These are phyloP conservation scores for Chaetomiaceae sp. DNA, from an alignment of 2,329 filamentous ascomycete genomes.

Conservation along the genomic window DNA sequence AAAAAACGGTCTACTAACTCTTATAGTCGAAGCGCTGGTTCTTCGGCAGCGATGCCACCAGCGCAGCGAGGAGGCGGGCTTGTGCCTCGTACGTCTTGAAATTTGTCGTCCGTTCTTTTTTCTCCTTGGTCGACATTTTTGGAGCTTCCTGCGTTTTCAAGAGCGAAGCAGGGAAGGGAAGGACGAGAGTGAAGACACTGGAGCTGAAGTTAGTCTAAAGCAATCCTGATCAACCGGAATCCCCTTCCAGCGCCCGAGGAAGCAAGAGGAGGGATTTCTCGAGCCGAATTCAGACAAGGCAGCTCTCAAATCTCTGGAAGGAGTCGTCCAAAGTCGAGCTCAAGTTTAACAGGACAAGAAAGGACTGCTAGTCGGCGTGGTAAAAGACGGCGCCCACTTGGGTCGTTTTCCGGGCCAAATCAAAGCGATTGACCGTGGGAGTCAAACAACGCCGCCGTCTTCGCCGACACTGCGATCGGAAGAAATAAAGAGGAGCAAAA, in stretches of 20 bases:
- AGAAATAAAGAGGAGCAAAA: not conserved
- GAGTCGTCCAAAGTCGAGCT: not conserved
- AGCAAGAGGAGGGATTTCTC: conserved; percentile 5
- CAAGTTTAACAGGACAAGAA: not conserved
- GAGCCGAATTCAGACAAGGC: conserved; percentile 1
- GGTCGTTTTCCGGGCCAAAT: not conserved
- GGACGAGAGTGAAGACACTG: not conserved
- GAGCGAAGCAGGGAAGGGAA: not conserved
- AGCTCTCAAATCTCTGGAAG: not conserved
- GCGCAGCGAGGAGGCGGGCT: conserved; percentile 56
- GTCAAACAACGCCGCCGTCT: not conserved
- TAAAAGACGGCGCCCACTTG: not conserved
- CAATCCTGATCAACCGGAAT: not conserved
- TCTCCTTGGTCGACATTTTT: not conserved
- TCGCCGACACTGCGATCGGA: not conserved
- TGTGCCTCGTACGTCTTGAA: conserved; percentile 59
- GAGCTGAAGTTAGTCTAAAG: not conserved
- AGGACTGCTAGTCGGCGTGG: not conserved
- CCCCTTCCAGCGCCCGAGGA: not conserved
- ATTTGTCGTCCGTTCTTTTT: conserved; percentile 38
- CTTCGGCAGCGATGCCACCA: conserved; percentile 54
- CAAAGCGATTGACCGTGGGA: not conserved
- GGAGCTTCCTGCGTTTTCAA: not conserved
- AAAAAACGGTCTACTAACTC: conserved; percentile 42
- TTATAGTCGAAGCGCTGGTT: conserved; percentile 54